phyloP scores from a whole-genome alignment of 139 green algal species.

The Gonium pectorale region DNA sequence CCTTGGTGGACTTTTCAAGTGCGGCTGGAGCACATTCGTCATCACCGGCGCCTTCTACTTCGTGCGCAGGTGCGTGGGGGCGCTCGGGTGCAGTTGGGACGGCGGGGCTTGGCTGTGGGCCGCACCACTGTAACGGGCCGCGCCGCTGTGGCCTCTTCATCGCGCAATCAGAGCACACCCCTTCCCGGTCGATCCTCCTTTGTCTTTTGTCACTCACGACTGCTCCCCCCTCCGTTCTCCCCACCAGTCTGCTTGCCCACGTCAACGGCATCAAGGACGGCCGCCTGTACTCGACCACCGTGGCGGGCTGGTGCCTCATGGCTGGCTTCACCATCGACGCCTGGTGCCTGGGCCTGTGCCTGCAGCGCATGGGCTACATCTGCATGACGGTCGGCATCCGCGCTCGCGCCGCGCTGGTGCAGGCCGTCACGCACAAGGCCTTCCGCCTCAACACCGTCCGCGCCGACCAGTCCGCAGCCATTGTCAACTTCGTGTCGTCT shows the following conservation, averaged over 20 bases:
- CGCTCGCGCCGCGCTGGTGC: conserved; percentile 62
- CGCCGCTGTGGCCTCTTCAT: no score
- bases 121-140: no score
- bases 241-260: conserved; percentile 28
- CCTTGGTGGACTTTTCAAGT: conserved; percentile 53
- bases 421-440: conserved; percentile 69
- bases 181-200: no score
- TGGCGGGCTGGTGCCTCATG: conserved; percentile 52
- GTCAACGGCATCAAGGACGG: conserved; percentile 22
- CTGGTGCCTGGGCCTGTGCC: conserved; percentile 51
- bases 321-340: conserved; percentile 56
- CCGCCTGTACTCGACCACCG: conserved; percentile 28
- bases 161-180: no score
- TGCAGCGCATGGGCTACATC: conserved; percentile 78
- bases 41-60: conserved; percentile 63
- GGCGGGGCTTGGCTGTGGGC: no score
- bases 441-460: conserved; percentile 68
- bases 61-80: conserved; percentile 31
- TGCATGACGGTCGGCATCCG: conserved; percentile 63
- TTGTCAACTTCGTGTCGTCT: conserved; percentile 68
- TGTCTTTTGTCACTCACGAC: no score
- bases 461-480: conserved; percentile 62
- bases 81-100: no score
- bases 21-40: conserved; percentile 49
- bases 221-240: neutral